Base-by-base conservation (phyloP, 345 rosid genomes). In the Excoecaria cochinchinensis region DNA sequence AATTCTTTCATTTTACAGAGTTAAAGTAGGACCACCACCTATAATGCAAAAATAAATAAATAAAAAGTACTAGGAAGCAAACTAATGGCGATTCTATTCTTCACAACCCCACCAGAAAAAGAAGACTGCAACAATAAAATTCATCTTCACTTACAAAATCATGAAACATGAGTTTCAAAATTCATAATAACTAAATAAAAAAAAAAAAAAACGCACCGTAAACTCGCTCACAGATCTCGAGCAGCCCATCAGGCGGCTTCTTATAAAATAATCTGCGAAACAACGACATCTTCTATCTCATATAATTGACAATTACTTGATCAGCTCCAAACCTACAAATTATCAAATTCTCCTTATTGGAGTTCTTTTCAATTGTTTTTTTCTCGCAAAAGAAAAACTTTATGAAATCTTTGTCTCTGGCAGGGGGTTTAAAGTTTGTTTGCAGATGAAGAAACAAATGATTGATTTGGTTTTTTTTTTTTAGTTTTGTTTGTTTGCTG, bases 201-300 rank as follows among this genome's bases (percentile, higher is more conserved):
- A 15, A 14, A 0, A 15, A 70, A 59, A 52, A 65, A 71, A 75
- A 82, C 82, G 61, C 57, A 95, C 98, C 97, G 82, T 85, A 95
- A 66, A 92, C 91, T 74, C 90, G 83, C 79, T 95, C 98, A 65
- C 87, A 90, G 75, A 95, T 90, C 95, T 95, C 98, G 67, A 95
- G 91, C 76, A 95, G 84, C 5, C 99, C 98, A 71, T 95, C 98
- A 38, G 99, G 98, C 4, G 97, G 99, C 77, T 92, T 92, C 81
- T 84, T 81, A 77, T 87, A 89, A 77, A 95, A 95, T 64, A 95
- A 78, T 83, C 88, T 95, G 13, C 95, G 91, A 81, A 95, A 84
- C 85, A 93, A 82, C 58, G 97, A 90, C 99, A 95, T 95, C 67
- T 82, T 42, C n/a, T 13, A 64, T 64, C 21, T 21, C 46, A 8